A percentile compares a stretch with the other conserved stretches of the same genome.
Evolutionary conservation across 805 yeast species (phyloP).

Genomic region (Lachancea nothofagi): DNA sequence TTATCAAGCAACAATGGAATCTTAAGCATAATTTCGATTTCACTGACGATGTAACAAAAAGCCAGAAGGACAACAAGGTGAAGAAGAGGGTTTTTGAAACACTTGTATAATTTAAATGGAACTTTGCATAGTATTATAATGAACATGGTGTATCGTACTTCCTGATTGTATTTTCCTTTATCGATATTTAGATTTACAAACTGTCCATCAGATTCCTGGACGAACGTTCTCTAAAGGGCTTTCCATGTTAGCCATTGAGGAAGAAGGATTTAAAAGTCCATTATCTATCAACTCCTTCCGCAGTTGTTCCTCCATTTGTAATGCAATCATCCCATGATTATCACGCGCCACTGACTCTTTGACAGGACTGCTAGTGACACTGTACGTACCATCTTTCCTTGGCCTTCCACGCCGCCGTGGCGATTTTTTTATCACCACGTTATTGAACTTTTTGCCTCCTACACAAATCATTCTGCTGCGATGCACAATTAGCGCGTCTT

Average conservation of each 20-base stretch:
- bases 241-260: not conserved
- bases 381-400: conserved; percentile 18
- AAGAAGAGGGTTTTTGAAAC: conserved; percentile 73
- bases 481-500: conserved; percentile 84
- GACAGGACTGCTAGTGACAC: conserved; percentile 24
- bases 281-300: conserved; percentile 8
- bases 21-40: conserved; percentile 67
- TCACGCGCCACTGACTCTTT: conserved; percentile 20
- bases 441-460: conserved; percentile 50
- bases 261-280: conserved; percentile 3
- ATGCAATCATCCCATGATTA: conserved; percentile 16
- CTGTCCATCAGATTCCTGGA: not conserved
- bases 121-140: conserved; percentile 1
- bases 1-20: conserved; percentile 72
- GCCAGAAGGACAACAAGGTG: conserved; percentile 48
- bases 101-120: conserved; percentile 17
- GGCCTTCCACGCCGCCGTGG: conserved; percentile 30
- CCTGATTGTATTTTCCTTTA: not conserved
- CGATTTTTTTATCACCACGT: conserved; percentile 27
- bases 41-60: conserved; percentile 42
- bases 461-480: conserved; percentile 69
- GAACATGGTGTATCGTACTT: not conserved
- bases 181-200: not conserved
- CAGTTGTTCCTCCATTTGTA: conserved; percentile 25
- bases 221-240: not conserved